phyloP scores from a whole-genome alignment of 441 rosid species.

The Erodium texanum region DNA sequence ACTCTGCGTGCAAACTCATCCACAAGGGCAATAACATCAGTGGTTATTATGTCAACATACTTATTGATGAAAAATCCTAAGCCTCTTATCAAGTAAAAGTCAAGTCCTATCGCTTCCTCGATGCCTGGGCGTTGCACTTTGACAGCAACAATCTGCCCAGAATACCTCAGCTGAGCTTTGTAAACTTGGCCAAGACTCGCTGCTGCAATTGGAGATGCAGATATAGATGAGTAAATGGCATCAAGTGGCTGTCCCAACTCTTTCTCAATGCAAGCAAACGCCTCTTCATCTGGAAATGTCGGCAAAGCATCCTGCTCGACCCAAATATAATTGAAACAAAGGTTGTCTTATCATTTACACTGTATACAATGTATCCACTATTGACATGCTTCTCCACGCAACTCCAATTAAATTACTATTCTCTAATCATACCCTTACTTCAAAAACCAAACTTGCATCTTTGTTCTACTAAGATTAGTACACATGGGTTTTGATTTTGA shows the following conservation, averaged over 20 bases:
- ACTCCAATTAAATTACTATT: too few relatives aligned
- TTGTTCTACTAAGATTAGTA: too few relatives aligned
- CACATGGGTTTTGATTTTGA: neutral
- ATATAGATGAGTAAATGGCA: constrained; percentile 54
- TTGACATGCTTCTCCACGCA: too few relatives aligned
- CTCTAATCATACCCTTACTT: too few relatives aligned
- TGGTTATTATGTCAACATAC: constrained; percentile 58
- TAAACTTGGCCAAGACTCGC: constrained; percentile 97
- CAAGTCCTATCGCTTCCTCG: constrained; percentile 80
- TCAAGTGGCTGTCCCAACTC: constrained; percentile 69
- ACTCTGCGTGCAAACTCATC: constrained; percentile 85
- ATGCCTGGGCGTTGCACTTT: constrained; percentile 92
- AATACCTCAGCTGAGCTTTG: constrained; percentile 69
- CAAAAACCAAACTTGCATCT: too few relatives aligned
- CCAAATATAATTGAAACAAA: constrained; percentile 4
- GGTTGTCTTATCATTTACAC: neutral
- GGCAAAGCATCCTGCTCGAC: constrained; percentile 73
- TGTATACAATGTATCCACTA: neutral
- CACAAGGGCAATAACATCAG: constrained; percentile 59
- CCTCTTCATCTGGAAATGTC: constrained; percentile 83
- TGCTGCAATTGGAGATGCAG: constrained; percentile 80
- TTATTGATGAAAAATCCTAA: constrained; percentile 58
- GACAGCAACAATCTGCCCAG: constrained; percentile 61
- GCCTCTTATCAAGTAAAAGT: constrained; percentile 78
- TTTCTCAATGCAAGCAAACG: constrained; percentile 81